A percentile compares a stretch with the other conserved stretches of the same genome.
Conservation (phyloP, 1,284 basidiomycete species). For the Naganishia cerealis region DNA sequence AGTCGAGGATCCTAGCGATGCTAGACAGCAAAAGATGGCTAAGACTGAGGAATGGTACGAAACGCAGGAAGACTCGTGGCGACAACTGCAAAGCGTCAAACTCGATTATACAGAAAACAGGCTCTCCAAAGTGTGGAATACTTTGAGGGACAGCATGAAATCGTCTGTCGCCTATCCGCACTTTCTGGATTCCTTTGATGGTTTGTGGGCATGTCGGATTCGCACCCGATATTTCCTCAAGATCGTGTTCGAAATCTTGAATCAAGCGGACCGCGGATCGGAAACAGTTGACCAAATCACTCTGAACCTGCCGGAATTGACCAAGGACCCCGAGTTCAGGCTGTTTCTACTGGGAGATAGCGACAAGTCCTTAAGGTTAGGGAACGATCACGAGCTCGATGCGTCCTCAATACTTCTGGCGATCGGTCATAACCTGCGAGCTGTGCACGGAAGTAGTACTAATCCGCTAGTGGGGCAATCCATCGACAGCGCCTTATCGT, state of each 20-base stretch:
- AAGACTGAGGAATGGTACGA: slow-evolving; percentile 19
- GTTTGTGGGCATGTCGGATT: slow-evolving; percentile 15
- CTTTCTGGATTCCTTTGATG: slow-evolving; percentile 16
- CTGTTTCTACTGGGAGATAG: background rate
- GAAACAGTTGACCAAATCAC: background rate
- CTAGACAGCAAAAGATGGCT: slow-evolving; percentile 1
- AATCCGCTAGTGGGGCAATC: slow-evolving; percentile 9
- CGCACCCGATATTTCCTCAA: slow-evolving; percentile 17
- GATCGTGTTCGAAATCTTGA: background rate
- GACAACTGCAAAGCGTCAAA: slow-evolving; percentile 10
- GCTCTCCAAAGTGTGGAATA: slow-evolving; percentile 10
- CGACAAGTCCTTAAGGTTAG: background rate
- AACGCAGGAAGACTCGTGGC: slow-evolving; percentile 11
- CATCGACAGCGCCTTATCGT: slow-evolving; percentile 12
- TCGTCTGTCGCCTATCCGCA: background rate
- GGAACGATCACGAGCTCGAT: background rate
- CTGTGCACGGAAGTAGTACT: background rate
- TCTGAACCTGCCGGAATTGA: background rate
- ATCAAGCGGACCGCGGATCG: background rate
- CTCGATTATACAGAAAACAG: slow-evolving; percentile 10
- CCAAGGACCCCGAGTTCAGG: slow-evolving; percentile 10
- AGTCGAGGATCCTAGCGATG: background rate
- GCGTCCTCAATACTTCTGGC: slow-evolving; percentile 5
- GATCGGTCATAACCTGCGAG: background rate
- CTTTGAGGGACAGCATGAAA: background rate